Conservation (phyloP, 2,329 filamentous ascomycete species). For the Diaporthe sp. region DNA sequence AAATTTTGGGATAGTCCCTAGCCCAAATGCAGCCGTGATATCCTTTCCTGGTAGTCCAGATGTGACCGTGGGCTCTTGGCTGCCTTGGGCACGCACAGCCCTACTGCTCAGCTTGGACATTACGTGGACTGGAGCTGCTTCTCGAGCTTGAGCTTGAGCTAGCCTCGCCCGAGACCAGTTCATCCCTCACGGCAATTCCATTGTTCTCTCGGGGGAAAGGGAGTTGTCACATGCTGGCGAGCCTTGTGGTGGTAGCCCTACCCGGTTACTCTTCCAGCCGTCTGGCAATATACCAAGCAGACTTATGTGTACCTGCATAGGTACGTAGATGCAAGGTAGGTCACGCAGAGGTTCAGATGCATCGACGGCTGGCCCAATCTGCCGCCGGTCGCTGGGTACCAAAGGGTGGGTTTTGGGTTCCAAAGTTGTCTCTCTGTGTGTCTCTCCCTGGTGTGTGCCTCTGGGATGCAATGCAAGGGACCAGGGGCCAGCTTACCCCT, state of each 20-base stretch:
- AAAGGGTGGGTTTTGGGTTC: conserved; percentile 22
- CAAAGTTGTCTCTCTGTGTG: neutral
- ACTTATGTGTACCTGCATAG: neutral
- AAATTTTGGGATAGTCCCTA: neutral
- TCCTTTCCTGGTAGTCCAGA: neutral
- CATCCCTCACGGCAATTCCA: conserved; percentile 9
- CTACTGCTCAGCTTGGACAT: neutral
- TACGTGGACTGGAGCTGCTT: neutral
- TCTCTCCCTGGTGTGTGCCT: neutral
- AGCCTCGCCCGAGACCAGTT: neutral
- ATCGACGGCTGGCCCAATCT: neutral
- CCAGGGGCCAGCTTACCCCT: conserved; percentile 14
- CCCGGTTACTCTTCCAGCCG: too few species aligned
- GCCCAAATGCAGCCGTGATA: conserved; percentile 11
- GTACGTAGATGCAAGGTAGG: neutral
- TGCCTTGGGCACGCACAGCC: conserved; percentile 23
- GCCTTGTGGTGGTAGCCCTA: neutral
- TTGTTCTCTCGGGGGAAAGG: conserved; percentile 16
- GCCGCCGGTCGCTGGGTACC: conserved; percentile 6
- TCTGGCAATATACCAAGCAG: neutral
- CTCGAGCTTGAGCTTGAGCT: conserved; percentile 6
- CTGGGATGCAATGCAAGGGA: conserved; percentile 2
- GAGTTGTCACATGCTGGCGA: conserved; percentile 16
- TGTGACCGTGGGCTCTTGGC: conserved; percentile 11
- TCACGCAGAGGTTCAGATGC: neutral